These are phyloP conservation scores for Didymosphaeria variabile DNA, from an alignment of 2,329 filamentous ascomycete species.

Conservation along the genomic window DNA sequence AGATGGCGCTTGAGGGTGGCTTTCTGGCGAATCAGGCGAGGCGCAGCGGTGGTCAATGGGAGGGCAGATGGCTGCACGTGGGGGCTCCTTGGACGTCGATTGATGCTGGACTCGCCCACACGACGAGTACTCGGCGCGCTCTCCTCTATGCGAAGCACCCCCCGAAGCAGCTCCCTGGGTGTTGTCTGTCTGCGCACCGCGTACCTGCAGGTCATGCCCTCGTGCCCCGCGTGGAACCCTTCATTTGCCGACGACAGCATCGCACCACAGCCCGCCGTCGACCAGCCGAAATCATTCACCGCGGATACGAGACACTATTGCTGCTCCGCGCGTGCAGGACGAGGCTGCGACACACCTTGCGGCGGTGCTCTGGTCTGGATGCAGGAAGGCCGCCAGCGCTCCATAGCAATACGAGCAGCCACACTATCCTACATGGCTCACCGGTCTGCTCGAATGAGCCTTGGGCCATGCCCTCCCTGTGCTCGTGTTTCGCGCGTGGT, in stretches of 20 bases:
- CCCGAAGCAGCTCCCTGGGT: neutral
- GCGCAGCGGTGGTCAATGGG: conserved; percentile 27
- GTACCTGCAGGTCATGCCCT: conserved; percentile 12
- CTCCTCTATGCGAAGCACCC: neutral
- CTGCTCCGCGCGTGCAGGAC: neutral
- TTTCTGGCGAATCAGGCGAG: conserved; percentile 19
- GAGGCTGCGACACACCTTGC: conserved; percentile 13
- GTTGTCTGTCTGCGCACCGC: neutral
- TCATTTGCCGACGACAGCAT: neutral
- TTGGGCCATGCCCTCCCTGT: conserved; percentile 4
- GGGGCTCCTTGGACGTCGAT: conserved; percentile 20
- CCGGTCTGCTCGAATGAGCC: conserved; percentile 17
- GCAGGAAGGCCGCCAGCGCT: conserved; percentile 6
- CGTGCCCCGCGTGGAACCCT: conserved; percentile 2
- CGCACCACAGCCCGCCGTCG: neutral
- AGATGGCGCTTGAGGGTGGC: conserved; percentile 22
- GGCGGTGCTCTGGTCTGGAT: neutral
- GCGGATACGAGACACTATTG: conserved; percentile 2
- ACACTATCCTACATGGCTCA: conserved; percentile 21
- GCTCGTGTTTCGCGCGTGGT: conserved; percentile 15
- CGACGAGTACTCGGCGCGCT: neutral
- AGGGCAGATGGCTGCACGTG: conserved; percentile 33
- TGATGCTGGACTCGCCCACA: neutral
- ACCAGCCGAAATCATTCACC: neutral
- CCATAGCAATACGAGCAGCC: conserved; percentile 8